Evolutionary conservation across 2,329 filamentous ascomycete genomes (phyloP), one percentile per base, ranked within the genome.

Genomic region (Trichoderma gracile): DNA sequence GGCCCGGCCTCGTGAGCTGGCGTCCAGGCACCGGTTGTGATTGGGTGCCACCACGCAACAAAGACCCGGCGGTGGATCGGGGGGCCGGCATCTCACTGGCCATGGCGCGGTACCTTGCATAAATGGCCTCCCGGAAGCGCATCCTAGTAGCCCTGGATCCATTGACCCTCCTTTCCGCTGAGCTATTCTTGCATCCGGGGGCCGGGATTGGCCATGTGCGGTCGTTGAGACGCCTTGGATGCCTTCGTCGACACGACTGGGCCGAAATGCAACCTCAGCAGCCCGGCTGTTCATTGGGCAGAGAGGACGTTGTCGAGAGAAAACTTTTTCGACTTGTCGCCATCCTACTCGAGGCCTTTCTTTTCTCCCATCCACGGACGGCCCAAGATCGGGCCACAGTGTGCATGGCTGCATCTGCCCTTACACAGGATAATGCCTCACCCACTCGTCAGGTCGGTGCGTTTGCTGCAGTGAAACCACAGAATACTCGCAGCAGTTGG

Each of bases 11-110:
- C 33, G 27, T 58, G 64, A 56, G 55, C 55, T 55, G 46, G 43
- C 33, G 50, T 60, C 53, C 66, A 69, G 67, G 69, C 67, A 68
- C 63, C 60, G 27, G 33, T 61, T n/a, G 21, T 70, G 69, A 71
- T 71, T 71, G 68, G 69, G 52, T 21, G 21, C 46, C 4, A 19
- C 27, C 47, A 40, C 19, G n/a, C 21, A 47, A 10, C 54, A 67
- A 58, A 30, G 59, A 59, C 46, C 42, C 33, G 49, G 47, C 43
- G 33, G 68, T 66, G 68, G 68, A 65, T 52, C 61, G 49, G n/a
- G n/a, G 45, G 23, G 33, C 56, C 46, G 45, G 30, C 54, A 65
- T 61, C 50, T 68, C 65, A 69, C 59, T 69, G 69, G 68, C 38
- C 46, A 57, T 52, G 42, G 42, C 47, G 53, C 55, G 59, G 68